Evolutionary conservation across 208 protist species (phyloP), one percentile per base, ranked within the genome.

Genomic region (Wallacemonas sp.): DNA sequence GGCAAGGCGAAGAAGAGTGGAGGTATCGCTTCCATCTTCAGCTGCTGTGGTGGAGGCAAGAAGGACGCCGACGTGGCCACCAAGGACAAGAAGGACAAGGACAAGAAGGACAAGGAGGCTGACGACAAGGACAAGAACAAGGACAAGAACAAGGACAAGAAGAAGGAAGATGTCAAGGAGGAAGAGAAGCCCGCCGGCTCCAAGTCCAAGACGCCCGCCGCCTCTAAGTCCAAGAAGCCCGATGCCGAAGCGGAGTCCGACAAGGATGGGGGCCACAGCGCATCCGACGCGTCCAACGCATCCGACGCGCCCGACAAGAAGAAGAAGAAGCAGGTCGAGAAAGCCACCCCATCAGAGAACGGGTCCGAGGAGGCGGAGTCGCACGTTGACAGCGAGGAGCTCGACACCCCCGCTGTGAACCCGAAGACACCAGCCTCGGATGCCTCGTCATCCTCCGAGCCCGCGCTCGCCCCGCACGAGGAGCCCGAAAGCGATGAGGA

Each of bases 1-100:
- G 41, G 65, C 32, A 52, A 55, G 33, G 63, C 61, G 4, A 49
- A 36, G 24, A 70, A 70, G 55, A 60, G 68, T 23, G 63, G 39
- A 14, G 62, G 62, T 9, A 4, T 68, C 26, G 32, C 9, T 19
- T 9, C 23, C 2, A 23, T 68, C 21, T 58, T 68, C 36, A 58
- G 46, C 62, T 68, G 62, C n/a, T n/a, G 36, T 41, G 14, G 9
- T 47, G 56, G 58, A 2, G 33, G 63, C 19, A 48, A 34, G 12
- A 58, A 63, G 38, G 38, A 58, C 17, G 52, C 34, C 52, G 32
- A 30, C 52, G 52, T 58, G 8, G 52, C 52, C n/a, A 58, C 52
- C 17, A 58, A 58, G 52, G 52, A 33, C 41, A 49, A 21, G n/a
- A 47, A 34, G 38, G 39, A 41, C 36, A 41, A 14, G 9, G 36